Evolutionary conservation across 352 stramenopile species (phyloP), one percentile per base, ranked within the genome.

Genomic region (Globisporangium middletonii): DNA sequence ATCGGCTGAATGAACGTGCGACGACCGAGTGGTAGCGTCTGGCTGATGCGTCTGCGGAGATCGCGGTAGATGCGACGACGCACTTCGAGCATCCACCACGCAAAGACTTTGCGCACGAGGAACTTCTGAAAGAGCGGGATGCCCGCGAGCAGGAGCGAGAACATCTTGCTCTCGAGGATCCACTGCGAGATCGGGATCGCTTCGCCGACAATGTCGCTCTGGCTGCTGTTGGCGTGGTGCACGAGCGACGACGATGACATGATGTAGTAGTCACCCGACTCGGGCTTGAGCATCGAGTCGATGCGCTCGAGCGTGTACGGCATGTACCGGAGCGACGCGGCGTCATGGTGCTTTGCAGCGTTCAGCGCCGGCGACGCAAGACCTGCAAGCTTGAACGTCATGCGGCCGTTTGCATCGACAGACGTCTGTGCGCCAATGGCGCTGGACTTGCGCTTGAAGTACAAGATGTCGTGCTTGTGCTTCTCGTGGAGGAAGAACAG

Each of bases 121-220:
- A 91, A 86, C 35, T 89, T 87, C 47, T 91, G 81, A 56, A 89
- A 89, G 2, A 91, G 63, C 23, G 81, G 81, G 43, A 88, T 86
- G 2, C 79, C 77, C 38, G 77, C 70, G n/a, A 89, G 64, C 23
- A 89, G 53, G 4, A 88, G 67, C 2, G 80, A 75, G 57, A 91
- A 88, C 73, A 87, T 83, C 48, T 82, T 82, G 59, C 78, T 86
- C 46, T 91, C 78, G 64, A 85, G 74, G 4, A 91, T 63, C 81
- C 81, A 91, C 43, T 89, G 77, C 6, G 76, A 67, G 18, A 87
- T 68, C 5, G 79, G 69, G 12, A 88, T 91, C 15, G 63, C 71
- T 53, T 91, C 81, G 0, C 73, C 62, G 35, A 18, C 41, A 46
- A 18, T 46, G 41, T 23, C 41, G 13, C 41, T 46, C 8, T 48